phyloP scores from a whole-genome alignment of 2,329 filamentous ascomycete species.

The Rhexocercosporidium sp. region DNA sequence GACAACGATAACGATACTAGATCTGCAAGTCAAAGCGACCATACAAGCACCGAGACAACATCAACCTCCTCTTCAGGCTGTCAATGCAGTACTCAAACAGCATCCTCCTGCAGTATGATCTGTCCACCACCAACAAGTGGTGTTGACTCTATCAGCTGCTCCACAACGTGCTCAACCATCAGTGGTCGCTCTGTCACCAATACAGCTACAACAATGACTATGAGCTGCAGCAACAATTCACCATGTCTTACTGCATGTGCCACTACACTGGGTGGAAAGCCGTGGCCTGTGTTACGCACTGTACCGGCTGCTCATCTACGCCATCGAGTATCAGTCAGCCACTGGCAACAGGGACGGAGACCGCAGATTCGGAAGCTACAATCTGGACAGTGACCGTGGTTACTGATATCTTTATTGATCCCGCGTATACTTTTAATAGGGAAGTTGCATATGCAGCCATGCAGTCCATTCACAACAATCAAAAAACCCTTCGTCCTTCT shows the following conservation, averaged over 20 bases:
- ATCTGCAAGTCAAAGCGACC: background rate
- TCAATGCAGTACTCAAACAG: background rate
- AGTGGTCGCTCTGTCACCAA: background rate
- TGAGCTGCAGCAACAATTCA: background rate
- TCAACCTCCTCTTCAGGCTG: background rate
- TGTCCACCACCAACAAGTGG: background rate
- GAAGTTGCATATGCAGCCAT: conserved; percentile 1
- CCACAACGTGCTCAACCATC: background rate
- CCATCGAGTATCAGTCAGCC: background rate
- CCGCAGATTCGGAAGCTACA: background rate
- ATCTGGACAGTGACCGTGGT: background rate
- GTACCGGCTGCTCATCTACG: background rate
- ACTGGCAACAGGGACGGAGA: background rate
- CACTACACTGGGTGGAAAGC: background rate
- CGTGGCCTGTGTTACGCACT: background rate
- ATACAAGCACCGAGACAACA: background rate
- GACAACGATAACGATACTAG: background rate
- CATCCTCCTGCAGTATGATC: background rate
- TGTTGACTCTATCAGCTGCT: background rate
- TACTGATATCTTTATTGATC: background rate
- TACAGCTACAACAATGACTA: background rate
- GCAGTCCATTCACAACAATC: background rate
- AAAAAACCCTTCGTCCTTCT: background rate
- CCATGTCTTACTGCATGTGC: conserved; percentile 3
- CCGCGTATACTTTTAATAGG: background rate